Percentiles rank a stretch among this genome's conserved stretches.
phyloP scores from a whole-genome alignment of 2,329 filamentous ascomycete genomes.

The Eurotiales sp. region DNA sequence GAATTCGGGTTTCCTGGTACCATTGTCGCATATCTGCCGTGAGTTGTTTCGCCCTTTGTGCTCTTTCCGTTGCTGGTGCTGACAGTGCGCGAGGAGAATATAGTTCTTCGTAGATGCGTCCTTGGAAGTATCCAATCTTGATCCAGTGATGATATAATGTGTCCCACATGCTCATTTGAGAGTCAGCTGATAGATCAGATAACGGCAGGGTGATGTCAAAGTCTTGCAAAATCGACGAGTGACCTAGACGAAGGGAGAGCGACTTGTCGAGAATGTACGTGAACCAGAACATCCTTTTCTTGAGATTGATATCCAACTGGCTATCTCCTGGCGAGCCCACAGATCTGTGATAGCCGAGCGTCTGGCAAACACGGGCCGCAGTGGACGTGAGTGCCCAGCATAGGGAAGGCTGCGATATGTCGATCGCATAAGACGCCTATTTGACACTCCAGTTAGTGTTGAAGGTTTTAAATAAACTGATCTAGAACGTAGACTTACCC shows the following conservation, averaged over 20 bases:
- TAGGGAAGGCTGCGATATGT: slow-evolving; percentile 59
- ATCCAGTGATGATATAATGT: slow-evolving; percentile 54
- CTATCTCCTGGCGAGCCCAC: slow-evolving; percentile 26
- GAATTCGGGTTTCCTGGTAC: slow-evolving; percentile 14
- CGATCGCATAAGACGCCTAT: slow-evolving; percentile 59
- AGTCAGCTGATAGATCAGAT: slow-evolving; percentile 23
- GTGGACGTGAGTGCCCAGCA: slow-evolving; percentile 61
- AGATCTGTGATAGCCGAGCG: slow-evolving; percentile 57
- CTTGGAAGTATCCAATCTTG: slow-evolving; percentile 54
- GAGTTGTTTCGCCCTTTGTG: slow-evolving; percentile 18
- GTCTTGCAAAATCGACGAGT: slow-evolving; percentile 56
- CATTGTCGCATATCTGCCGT: slow-evolving; percentile 15
- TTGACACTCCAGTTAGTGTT: too few relatives aligned
- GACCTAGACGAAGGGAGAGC: slow-evolving; percentile 57
- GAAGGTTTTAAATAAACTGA: slow-evolving; percentile 30
- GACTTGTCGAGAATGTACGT: slow-evolving; percentile 58
- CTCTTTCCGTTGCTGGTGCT: slow-evolving; percentile 25
- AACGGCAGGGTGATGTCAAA: slow-evolving; percentile 56
- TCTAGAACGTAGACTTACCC: slow-evolving; percentile 40
- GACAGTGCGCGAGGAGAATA: slow-evolving; percentile 42
- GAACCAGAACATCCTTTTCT: slow-evolving; percentile 54
- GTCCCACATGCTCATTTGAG: slow-evolving; percentile 34
- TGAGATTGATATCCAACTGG: slow-evolving; percentile 22
- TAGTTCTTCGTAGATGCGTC: slow-evolving; percentile 56
- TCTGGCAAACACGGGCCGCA: slow-evolving; percentile 59